Evolutionary conservation across 768 basidiomycete species (phyloP), one percentile per base, ranked within the genome.

Genomic region (Boletus reticuloceps): DNA sequence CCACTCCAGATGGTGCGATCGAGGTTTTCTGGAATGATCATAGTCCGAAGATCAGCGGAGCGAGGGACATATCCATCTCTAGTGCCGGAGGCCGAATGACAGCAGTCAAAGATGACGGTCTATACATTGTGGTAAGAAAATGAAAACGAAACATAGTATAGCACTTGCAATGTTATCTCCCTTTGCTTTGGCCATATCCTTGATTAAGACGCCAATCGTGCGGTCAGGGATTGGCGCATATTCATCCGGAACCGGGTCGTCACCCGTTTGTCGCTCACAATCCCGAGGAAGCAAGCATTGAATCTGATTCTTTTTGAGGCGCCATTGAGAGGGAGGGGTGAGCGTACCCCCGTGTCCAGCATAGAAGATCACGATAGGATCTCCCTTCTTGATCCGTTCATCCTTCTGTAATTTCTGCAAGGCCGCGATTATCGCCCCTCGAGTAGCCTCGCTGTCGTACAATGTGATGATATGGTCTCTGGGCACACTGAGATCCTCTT

Each of bases 81-180:
- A 17, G 66, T 73, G 13, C 74, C 66, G 1, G 75, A 74, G 2
- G 68, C 75, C 5, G 79, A 76, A 59, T 73, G 68, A 57, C 79
- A 80, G 47, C 79, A 79, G 49, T 79, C 79, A 7, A 80, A 64
- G 39, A 80, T 75, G 22, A 80, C 63, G 12, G 74, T 77, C 79
- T 80, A 53, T 22, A 17, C 16, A 16, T 2, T 39, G 14, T 12
- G 14, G 54, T 54, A 20, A 52, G 34, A 6, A 44, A 10, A 46
- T 10, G 31, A 34, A 27, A 25, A 51, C 1, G 6, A 17, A 60
- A 64, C 11, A 69, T 67, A 11, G 9, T 36, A 25, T 40, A 14
- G 3, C 42, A 61, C 78, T 29, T 46, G 75, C 79, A 27, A 79
- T 76, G 52, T 79, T 79, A 56, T 76, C 68, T 14, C 79, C 79